Evolutionary conservation across 768 basidiomycete species (phyloP).

Genomic region (Psilocybe azurescens): DNA sequence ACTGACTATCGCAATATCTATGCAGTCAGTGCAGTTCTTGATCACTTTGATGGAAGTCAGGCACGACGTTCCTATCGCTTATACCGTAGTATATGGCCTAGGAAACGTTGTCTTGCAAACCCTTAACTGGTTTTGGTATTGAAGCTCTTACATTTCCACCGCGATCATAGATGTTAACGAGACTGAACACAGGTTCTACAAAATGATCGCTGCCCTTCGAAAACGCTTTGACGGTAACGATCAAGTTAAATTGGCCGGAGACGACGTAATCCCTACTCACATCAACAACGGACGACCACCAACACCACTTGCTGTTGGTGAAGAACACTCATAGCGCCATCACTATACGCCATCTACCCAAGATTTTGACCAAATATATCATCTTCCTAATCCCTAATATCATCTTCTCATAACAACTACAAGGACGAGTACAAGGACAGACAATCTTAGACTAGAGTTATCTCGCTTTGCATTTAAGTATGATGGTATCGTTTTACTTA

Average conservation of each 20-base stretch:
- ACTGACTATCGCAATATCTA: background rate
- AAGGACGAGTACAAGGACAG: background rate
- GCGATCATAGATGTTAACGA: conserved; percentile 2
- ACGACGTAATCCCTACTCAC: conserved; percentile 16
- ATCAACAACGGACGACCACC: conserved; percentile 2
- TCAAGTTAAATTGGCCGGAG: conserved; percentile 25
- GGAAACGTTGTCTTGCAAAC: conserved; percentile 73
- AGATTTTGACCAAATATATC: background rate
- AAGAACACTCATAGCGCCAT: background rate
- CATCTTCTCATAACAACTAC: background rate
- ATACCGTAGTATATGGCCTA: conserved; percentile 53
- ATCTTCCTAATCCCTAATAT: background rate
- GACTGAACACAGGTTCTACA: conserved; percentile 55
- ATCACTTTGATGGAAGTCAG: conserved; percentile 60
- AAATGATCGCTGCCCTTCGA: conserved; percentile 70
- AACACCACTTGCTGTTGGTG: background rate
- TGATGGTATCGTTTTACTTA: no score
- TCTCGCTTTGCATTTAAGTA: background rate
- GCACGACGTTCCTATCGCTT: conserved; percentile 54
- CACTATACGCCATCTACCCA: background rate
- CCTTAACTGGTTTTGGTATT: conserved; percentile 84
- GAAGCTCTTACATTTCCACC: background rate
- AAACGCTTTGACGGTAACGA: conserved; percentile 56
- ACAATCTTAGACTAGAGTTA: background rate
- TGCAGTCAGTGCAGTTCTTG: conserved; percentile 72